Evolutionary conservation across 2,329 filamentous ascomycete species (phyloP), one percentile per base, ranked within the genome.

Genomic region (Fusarium brevicatenulatum): DNA sequence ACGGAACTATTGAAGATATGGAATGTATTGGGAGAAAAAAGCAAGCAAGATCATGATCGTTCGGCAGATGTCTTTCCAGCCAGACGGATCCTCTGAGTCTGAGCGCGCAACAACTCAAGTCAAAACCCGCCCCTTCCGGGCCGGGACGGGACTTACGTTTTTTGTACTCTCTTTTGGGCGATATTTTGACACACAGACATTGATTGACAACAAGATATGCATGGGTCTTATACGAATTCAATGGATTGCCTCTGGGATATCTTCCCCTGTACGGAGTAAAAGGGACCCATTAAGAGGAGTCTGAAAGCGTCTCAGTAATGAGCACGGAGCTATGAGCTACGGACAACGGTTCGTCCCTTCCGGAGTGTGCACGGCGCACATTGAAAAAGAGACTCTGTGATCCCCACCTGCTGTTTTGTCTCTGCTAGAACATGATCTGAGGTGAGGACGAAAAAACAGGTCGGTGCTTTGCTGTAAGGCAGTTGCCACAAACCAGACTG

Each of bases 71-170:
- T 60, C 50, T 52, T 46, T 55, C 72, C 67, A 70, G 57, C 53
- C 63, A 39, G 54, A 61, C 57, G 73, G 69, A 47, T 59, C 67
- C n/a, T 50, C 64, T 60, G 63, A 69, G 74, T 77, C 75, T 69
- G 72, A 76, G 75, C 71, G 74, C 30, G 36, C 64, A 63, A 59
- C 13, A 50, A 43, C 50, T 28, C 23, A 46, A 68, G 57, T 46
- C 53, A 52, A 55, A 37, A 42, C 34, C 49, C 43, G 37, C 36
- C 30, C 46, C 59, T 61, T 32, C 64, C 55, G 42, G 60, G 39
- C 65, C 57, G 46, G 49, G 55, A 55, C 65, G 55, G 60, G 53
- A 58, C 70, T 65, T 58, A 55, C 69, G 37, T 53, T 62, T 61
- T 62, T 62, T 62, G 34, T 56, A 52, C 39, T 68, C 63, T 56